phyloP scores from a whole-genome alignment of 2,329 filamentous ascomycete species.

The Ophiostoma quercus region DNA sequence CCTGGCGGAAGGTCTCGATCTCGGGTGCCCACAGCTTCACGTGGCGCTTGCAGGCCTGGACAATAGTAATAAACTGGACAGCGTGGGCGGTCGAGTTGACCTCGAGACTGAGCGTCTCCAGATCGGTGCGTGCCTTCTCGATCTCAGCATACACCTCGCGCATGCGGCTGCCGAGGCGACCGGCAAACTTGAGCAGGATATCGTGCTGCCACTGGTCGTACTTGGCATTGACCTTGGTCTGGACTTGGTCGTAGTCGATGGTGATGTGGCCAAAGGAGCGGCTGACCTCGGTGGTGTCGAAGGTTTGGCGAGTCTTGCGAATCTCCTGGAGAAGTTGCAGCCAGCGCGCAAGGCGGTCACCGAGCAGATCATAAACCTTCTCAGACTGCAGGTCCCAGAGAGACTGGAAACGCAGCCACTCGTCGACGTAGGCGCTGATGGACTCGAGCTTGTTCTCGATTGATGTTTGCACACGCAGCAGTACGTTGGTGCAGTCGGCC shows the following conservation, averaged over 20 bases:
- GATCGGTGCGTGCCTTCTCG: constrained; percentile 79
- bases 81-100: constrained; percentile 94
- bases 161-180: constrained; percentile 82
- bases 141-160: constrained; percentile 88
- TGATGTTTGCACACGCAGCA: constrained; percentile 73
- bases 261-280: constrained; percentile 89
- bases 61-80: constrained; percentile 96
- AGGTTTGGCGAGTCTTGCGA: constrained; percentile 88
- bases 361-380: constrained; percentile 86
- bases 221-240: constrained; percentile 97
- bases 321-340: constrained; percentile 95
- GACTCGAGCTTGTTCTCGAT: constrained; percentile 77
- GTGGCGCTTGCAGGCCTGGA: constrained; percentile 92
- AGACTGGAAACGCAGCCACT: constrained; percentile 98
- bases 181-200: constrained; percentile 87
- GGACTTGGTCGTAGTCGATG: constrained; percentile 97
- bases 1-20: constrained; percentile 91
- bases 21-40: constrained; percentile 93
- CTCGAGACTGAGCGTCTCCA: constrained; percentile 88
- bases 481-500: constrained; percentile 70
- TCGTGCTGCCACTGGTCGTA: constrained; percentile 99
- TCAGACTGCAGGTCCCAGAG: constrained; percentile 97
- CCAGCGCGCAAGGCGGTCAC: constrained; percentile 88
- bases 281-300: constrained; percentile 93
- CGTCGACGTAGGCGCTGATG: constrained; percentile 83